Evolutionary conservation across 2,329 filamentous ascomycete species (phyloP).

Genomic region (Trichoderma breve): DNA sequence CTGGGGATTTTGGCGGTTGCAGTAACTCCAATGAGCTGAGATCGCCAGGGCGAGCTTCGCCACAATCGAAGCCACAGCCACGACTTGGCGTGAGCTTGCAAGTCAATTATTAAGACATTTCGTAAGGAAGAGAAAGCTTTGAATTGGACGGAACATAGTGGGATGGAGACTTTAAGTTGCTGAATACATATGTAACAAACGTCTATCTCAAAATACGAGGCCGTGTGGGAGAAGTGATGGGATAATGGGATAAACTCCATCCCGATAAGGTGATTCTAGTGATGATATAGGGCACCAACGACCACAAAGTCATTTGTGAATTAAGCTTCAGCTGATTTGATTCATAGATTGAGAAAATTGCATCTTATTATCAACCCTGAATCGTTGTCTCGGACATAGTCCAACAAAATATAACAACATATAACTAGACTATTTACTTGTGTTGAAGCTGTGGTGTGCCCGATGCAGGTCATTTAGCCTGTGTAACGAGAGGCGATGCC

Average conservation of each 20-base stretch:
- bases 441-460: neutral
- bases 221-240: neutral
- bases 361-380: neutral
- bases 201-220: neutral
- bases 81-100: neutral
- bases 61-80: neutral
- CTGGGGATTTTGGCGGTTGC: neutral
- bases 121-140: neutral
- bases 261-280: neutral
- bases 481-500: neutral
- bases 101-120: neutral
- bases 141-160: neutral
- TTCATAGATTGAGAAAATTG: neutral
- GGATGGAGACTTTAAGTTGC: neutral
- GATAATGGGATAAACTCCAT: neutral
- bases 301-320: neutral
- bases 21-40: neutral
- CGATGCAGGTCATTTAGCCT: neutral
- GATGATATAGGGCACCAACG: neutral
- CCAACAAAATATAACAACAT: neutral
- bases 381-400: neutral
- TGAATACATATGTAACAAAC: neutral
- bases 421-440: conserved; percentile 1
- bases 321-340: neutral
- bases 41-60: neutral